A percentile compares a stretch with the other conserved stretches of the same genome.
Evolutionary conservation across 495 filamentous ascomycete genomes (phyloP).

Genomic region (Xylaria cubensis): DNA sequence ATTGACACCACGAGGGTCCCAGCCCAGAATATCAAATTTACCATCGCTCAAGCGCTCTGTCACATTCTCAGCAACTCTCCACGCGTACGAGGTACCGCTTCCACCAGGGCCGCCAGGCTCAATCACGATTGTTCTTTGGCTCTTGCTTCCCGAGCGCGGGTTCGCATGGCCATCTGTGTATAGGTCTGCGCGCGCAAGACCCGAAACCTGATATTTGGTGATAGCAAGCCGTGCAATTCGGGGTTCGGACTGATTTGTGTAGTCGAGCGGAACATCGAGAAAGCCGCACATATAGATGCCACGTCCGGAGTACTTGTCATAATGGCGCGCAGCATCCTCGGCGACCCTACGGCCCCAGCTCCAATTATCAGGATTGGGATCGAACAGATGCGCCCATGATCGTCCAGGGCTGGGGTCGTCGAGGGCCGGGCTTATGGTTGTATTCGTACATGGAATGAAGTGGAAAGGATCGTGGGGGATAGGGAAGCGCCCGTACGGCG

Average conservation of each 20-base stretch:
- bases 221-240: constrained; percentile 53
- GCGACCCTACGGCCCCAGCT: constrained; percentile 44
- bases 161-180: background rate
- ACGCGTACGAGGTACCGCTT: constrained; percentile 50
- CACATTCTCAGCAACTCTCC: constrained; percentile 43
- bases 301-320: constrained; percentile 43
- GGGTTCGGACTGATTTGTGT: constrained; percentile 49
- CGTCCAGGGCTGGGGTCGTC: constrained; percentile 40
- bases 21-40: constrained; percentile 58
- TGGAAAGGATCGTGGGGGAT: constrained; percentile 47
- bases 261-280: constrained; percentile 56
- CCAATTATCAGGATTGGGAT: constrained; percentile 51
- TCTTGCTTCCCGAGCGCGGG: constrained; percentile 42
- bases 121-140: constrained; percentile 54
- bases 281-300: constrained; percentile 55
- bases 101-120: constrained; percentile 56
- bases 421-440: constrained; percentile 45
- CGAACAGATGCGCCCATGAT: constrained; percentile 50
- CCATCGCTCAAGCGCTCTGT: constrained; percentile 48
- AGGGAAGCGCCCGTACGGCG: constrained; percentile 50
- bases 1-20: constrained; percentile 64
- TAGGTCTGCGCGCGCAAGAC: constrained; percentile 40
- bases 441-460: constrained; percentile 51
- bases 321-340: background rate
- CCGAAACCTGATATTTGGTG: constrained; percentile 54